Evolutionary conservation across 73 alveolate genomes (phyloP).

Genomic region (Tetrahymena elliotti): DNA sequence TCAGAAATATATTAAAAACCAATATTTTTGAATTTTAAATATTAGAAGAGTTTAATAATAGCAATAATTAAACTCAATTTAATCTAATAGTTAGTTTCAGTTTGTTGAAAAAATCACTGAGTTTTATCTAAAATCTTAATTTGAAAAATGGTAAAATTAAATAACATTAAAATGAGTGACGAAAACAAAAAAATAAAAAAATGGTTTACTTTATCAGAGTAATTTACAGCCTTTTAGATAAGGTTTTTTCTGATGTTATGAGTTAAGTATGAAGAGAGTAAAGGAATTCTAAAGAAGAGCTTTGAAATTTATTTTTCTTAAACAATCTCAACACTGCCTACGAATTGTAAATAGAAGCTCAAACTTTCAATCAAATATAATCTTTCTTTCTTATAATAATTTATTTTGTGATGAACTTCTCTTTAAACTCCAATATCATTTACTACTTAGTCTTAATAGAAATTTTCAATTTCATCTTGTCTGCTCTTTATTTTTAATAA

Average conservation of each 20-base stretch:
- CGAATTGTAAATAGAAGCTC: slow-evolving; percentile 4
- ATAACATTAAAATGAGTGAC: too few species aligned
- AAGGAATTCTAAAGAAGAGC: neutral
- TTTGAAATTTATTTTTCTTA: neutral
- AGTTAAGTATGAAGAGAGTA: neutral
- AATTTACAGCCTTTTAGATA: neutral
- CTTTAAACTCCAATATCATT: neutral
- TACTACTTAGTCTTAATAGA: neutral
- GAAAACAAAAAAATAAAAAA: too few species aligned
- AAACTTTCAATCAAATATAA: neutral
- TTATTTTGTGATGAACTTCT: neutral
- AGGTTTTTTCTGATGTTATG: neutral
- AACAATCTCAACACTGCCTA: slow-evolving; percentile 21
- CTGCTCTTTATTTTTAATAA: neutral
- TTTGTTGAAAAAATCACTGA: neutral
- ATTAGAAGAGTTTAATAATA: too few species aligned
- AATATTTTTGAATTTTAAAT: too few species aligned
- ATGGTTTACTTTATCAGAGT: slow-evolving; percentile 4
- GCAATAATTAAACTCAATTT: too few species aligned
- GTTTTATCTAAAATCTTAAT: neutral
- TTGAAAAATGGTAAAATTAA: too few species aligned
- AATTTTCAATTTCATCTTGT: neutral
- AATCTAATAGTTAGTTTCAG: too few species aligned
- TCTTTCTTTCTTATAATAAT: neutral
- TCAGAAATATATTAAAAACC: too few species aligned